phyloP scores from a whole-genome alignment of 164 flowering plant species.

The Warburgia ugandensis region DNA sequence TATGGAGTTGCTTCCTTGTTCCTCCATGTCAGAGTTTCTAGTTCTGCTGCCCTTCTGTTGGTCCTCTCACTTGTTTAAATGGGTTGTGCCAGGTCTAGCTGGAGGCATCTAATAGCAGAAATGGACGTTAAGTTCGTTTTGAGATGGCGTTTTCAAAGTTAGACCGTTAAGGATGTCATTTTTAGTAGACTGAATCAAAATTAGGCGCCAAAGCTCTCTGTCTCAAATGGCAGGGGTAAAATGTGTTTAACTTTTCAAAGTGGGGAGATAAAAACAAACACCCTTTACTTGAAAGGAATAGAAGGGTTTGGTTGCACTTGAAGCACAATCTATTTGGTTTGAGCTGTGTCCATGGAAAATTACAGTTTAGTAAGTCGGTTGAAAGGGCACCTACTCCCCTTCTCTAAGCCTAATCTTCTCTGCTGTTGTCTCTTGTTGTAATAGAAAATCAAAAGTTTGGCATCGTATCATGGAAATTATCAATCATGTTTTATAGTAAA shows the following conservation, averaged over 20 bases:
- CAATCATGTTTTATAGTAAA: too few relatives aligned
- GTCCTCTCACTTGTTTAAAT: constrained; percentile 3
- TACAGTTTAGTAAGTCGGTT: not conserved
- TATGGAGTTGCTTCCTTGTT: not conserved
- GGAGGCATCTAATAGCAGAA: not conserved
- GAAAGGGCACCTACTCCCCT: constrained; percentile 9
- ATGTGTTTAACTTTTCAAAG: constrained; percentile 1
- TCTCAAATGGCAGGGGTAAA: not conserved
- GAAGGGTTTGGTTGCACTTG: constrained; percentile 10
- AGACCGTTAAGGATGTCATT: constrained; percentile 1
- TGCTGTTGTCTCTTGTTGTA: too few relatives aligned
- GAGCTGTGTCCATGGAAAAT: constrained; percentile 3
- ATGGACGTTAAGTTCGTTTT: not conserved
- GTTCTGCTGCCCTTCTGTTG: too few relatives aligned
- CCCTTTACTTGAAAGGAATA: constrained; percentile 9
- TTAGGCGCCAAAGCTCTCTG: constrained; percentile 7
- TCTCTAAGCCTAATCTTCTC: not conserved
- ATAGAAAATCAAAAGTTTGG: too few relatives aligned
- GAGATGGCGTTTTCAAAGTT: not conserved
- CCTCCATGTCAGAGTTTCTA: constrained; percentile 1
- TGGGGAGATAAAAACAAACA: not conserved
- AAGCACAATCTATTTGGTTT: constrained; percentile 9
- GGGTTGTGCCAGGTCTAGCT: not conserved
- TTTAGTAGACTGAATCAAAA: constrained; percentile 2
- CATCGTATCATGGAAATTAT: too few relatives aligned